Conservation (phyloP, 2,329 filamentous ascomycete species). For the Diaporthe citrichinensis region DNA sequence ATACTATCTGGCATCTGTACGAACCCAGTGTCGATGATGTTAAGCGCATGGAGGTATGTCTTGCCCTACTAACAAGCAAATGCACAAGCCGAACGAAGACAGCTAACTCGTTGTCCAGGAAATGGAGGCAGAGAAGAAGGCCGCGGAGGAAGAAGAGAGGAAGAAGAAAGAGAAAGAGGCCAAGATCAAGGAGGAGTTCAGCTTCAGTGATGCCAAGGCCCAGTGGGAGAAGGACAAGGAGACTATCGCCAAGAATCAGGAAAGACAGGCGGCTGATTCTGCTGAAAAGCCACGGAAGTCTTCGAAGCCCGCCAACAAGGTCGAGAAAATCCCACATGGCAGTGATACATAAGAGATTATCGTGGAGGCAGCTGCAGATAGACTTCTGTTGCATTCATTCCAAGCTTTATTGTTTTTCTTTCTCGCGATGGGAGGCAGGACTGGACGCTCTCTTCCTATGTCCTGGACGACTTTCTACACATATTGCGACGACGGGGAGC, state of each 20-base stretch:
- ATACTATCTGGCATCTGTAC: constrained; percentile 99
- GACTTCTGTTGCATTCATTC: constrained; percentile 15
- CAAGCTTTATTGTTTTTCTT: constrained; percentile 18
- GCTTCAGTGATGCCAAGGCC: constrained; percentile 76
- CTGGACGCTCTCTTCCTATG: constrained; percentile 7
- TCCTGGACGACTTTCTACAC: constrained; percentile 12
- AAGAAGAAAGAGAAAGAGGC: constrained; percentile 80
- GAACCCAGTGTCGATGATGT: constrained; percentile 99
- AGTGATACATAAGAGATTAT: constrained; percentile 10
- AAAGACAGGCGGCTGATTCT: constrained; percentile 50
- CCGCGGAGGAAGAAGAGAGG: constrained; percentile 84
- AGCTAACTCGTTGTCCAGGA: constrained; percentile 66
- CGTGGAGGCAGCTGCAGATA: constrained; percentile 10
- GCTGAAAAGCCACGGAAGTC: constrained; percentile 39
- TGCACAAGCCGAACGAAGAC: not conserved
- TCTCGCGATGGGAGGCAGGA: not conserved
- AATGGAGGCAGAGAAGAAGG: constrained; percentile 90
- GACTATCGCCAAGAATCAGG: constrained; percentile 75
- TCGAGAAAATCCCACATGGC: constrained; percentile 22
- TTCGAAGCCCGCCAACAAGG: constrained; percentile 20
- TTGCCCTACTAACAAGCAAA: not conserved
- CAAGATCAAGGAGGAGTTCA: constrained; percentile 81
- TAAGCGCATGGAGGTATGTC: constrained; percentile 87
- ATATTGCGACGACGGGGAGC: constrained; percentile 1
- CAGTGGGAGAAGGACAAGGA: constrained; percentile 93